Evolutionary conservation across 495 filamentous ascomycete genomes (phyloP).

Genomic region (Penicilliopsis zonata): DNA sequence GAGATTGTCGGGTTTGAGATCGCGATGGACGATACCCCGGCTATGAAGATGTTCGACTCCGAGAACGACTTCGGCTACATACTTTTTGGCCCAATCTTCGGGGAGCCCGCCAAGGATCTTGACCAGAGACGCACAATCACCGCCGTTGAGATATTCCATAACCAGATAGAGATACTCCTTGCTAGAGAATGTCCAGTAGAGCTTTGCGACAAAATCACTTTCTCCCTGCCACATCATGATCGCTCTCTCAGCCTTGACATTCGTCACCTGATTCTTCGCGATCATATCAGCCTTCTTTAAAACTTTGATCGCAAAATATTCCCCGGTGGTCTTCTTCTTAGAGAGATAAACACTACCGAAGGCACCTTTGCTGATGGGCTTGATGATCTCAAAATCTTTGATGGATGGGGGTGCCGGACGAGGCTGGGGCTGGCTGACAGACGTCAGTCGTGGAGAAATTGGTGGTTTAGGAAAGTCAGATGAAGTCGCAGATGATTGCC

Average conservation of each 20-base stretch:
- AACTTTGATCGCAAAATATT: constrained; percentile 98
- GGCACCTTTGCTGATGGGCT: constrained; percentile 96
- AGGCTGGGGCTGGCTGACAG: constrained; percentile 56
- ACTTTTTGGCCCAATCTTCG: constrained; percentile 96
- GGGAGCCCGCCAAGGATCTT: constrained; percentile 83
- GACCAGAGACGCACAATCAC: constrained; percentile 92
- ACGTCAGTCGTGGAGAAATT: constrained; percentile 64
- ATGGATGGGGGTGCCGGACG: constrained; percentile 87
- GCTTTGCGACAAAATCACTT: constrained; percentile 96
- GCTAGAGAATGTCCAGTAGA: constrained; percentile 99
- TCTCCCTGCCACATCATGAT: constrained; percentile 99
- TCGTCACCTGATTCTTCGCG: constrained; percentile 97
- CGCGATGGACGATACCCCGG: constrained; percentile 89
- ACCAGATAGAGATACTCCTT: constrained; percentile 98
- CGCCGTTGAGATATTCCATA: constrained; percentile 98
- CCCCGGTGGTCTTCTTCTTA: constrained; percentile 96
- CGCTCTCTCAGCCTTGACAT: constrained; percentile 96
- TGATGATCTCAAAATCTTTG: constrained; percentile 99
- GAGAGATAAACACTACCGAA: constrained; percentile 96
- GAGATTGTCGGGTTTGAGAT: constrained; percentile 94
- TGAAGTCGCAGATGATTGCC: constrained; percentile 82
- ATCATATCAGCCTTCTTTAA: constrained; percentile 99
- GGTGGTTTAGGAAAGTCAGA: constrained; percentile 60
- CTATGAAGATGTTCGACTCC: constrained; percentile 92
- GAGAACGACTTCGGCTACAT: constrained; percentile 88